These are phyloP conservation scores for Ceratocystis albifundus DNA, from an alignment of 2,329 filamentous ascomycete genomes.

Conservation along the genomic window DNA sequence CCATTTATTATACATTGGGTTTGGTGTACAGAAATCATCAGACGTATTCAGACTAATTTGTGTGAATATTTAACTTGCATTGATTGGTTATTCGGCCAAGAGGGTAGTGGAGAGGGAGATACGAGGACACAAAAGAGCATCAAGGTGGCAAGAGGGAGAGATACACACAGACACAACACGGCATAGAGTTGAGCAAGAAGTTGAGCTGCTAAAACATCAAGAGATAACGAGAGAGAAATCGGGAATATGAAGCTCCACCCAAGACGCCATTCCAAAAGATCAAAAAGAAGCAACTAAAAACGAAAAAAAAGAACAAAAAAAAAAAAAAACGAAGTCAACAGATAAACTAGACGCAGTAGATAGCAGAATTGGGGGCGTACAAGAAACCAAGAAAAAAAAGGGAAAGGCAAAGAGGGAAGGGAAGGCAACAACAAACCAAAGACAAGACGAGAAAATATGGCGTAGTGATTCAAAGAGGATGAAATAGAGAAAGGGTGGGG, in stretches of 20 bases:
- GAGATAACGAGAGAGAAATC: slow-evolving; percentile 27
- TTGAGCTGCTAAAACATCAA: slow-evolving; percentile 7
- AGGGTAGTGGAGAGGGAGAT: background rate
- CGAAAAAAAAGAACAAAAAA: slow-evolving; percentile 23
- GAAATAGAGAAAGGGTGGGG: slow-evolving; percentile 26
- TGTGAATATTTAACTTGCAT: background rate
- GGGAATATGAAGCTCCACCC: slow-evolving; percentile 25
- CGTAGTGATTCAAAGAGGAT: slow-evolving; percentile 25
- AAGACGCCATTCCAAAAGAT: slow-evolving; percentile 24
- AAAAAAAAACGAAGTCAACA: too few relatives aligned
- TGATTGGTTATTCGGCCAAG: slow-evolving; percentile 2
- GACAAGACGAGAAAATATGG: slow-evolving; percentile 22
- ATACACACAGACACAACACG: too few relatives aligned
- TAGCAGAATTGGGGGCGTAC: slow-evolving; percentile 20
- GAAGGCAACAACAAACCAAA: background rate
- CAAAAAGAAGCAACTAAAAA: slow-evolving; percentile 24
- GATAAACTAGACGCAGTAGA: slow-evolving; percentile 19
- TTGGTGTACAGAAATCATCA: background rate
- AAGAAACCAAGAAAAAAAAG: slow-evolving; percentile 24
- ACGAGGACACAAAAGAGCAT: slow-evolving; percentile 13
- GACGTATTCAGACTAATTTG: background rate
- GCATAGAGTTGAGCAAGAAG: slow-evolving; percentile 21
- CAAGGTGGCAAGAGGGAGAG: background rate
- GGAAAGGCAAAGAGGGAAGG: slow-evolving; percentile 25
- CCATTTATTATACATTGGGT: too few relatives aligned